Evolutionary conservation across 2,329 filamentous ascomycete genomes (phyloP).

Genomic region (Calonectria pteridis): DNA sequence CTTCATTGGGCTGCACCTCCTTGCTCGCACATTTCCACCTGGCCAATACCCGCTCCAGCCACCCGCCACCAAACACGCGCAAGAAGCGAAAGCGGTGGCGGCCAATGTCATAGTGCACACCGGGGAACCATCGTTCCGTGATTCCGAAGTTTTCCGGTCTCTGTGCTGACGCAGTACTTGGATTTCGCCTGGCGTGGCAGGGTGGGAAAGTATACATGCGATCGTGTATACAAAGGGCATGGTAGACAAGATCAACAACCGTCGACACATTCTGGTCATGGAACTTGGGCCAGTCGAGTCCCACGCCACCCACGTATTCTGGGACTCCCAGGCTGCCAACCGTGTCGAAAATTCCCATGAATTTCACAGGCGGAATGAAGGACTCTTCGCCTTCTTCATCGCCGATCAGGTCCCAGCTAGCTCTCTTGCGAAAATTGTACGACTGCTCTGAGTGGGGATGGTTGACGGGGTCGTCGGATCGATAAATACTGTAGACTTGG

Average conservation of each 20-base stretch:
- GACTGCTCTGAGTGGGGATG: conserved; percentile 32
- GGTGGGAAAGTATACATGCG: conserved; percentile 36
- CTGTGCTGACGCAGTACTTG: not conserved
- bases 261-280: conserved; percentile 42
- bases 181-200: conserved; percentile 28
- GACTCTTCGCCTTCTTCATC: not conserved
- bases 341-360: conserved; percentile 42
- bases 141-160: conserved; percentile 21
- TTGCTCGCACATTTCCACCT: conserved; percentile 41
- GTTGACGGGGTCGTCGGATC: conserved; percentile 30
- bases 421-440: conserved; percentile 25
- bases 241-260: conserved; percentile 41
- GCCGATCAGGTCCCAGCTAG: conserved; percentile 28
- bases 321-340: conserved; percentile 39
- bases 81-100: conserved; percentile 38
- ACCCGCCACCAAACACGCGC: conserved; percentile 18
- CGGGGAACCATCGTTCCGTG: conserved; percentile 40
- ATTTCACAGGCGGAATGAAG: conserved; percentile 32
- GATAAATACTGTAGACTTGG: conserved; percentile 42
- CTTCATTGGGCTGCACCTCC: conserved; percentile 35
- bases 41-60: conserved; percentile 45
- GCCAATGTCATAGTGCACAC: conserved; percentile 39
- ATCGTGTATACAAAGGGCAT: conserved; percentile 39
- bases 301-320: conserved; percentile 34
- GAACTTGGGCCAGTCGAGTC: conserved; percentile 42